These are phyloP conservation scores for Actinidia polygama DNA, from an alignment of 179 eudicot species.

Conservation along the genomic window DNA sequence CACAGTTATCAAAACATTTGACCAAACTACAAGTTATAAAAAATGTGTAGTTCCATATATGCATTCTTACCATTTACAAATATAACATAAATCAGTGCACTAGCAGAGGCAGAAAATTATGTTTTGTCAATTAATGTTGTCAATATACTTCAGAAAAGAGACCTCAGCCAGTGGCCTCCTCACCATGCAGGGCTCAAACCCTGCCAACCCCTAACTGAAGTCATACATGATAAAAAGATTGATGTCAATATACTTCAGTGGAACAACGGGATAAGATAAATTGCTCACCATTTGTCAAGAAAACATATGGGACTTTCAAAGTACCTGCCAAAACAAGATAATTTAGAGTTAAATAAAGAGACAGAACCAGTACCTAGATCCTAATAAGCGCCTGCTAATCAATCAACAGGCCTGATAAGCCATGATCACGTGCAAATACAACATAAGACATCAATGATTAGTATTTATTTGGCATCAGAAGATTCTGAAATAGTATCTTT, in stretches of 20 bases:
- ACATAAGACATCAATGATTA: background rate
- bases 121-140: background rate
- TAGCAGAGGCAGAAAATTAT: background rate
- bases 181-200: no score
- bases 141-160: background rate
- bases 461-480: background rate
- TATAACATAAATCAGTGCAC: background rate
- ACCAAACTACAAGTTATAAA: no score
- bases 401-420: background rate
- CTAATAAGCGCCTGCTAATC: background rate
- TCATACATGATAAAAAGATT: no score
- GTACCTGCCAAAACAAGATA: conserved; percentile 51
- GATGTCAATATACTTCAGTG: background rate
- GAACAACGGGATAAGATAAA: background rate
- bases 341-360: conserved; percentile 6
- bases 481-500: background rate
- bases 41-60: no score
- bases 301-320: conserved; percentile 75
- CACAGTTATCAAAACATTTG: no score
- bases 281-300: conserved; percentile 80
- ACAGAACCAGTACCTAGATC: background rate
- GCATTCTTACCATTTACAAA: background rate
- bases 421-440: background rate
- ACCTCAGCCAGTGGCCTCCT: no score
- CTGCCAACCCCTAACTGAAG: no score